These are phyloP conservation scores for Sarocladium brachiariae DNA, from an alignment of 2,329 filamentous ascomycete genomes.

Conservation along the genomic window DNA sequence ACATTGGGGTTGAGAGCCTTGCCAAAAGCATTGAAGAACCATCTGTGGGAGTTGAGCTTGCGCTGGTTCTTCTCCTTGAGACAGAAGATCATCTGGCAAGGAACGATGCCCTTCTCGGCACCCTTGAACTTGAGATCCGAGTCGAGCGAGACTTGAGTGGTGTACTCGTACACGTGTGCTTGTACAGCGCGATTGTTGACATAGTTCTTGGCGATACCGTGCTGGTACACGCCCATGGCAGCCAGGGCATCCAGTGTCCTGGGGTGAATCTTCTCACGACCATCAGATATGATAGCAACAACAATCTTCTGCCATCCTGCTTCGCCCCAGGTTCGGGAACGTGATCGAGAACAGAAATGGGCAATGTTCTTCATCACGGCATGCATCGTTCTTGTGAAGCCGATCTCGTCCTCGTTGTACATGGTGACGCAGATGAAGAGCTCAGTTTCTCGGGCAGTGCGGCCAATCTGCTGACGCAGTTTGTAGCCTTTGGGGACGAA, in stretches of 20 bases:
- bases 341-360: slow-evolving; percentile 88
- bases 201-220: slow-evolving; percentile 96
- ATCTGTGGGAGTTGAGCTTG: slow-evolving; percentile 96
- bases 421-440: slow-evolving; percentile 96
- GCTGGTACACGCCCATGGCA: slow-evolving; percentile 96
- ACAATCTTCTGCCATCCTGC: slow-evolving; percentile 99
- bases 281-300: slow-evolving; percentile 92
- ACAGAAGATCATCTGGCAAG: slow-evolving; percentile 97
- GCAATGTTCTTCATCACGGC: slow-evolving; percentile 97
- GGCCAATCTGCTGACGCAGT: slow-evolving; percentile 82
- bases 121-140: slow-evolving; percentile 97
- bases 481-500: slow-evolving; percentile 87
- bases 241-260: slow-evolving; percentile 89
- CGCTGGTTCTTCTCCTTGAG: slow-evolving; percentile 96
- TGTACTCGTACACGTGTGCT: slow-evolving; percentile 98
- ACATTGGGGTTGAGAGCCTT: slow-evolving; percentile 89
- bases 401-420: slow-evolving; percentile 98
- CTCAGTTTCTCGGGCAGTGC: slow-evolving; percentile 81
- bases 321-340: slow-evolving; percentile 94
- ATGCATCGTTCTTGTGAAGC: slow-evolving; percentile 97
- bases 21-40: slow-evolving; percentile 99
- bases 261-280: slow-evolving; percentile 82
- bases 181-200: slow-evolving; percentile 95
- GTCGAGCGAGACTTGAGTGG: slow-evolving; percentile 93
- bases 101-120: slow-evolving; percentile 96